Evolutionary conservation across 202 grass and related monocot genomes (phyloP).

Genomic region (Carex sylvatica): DNA sequence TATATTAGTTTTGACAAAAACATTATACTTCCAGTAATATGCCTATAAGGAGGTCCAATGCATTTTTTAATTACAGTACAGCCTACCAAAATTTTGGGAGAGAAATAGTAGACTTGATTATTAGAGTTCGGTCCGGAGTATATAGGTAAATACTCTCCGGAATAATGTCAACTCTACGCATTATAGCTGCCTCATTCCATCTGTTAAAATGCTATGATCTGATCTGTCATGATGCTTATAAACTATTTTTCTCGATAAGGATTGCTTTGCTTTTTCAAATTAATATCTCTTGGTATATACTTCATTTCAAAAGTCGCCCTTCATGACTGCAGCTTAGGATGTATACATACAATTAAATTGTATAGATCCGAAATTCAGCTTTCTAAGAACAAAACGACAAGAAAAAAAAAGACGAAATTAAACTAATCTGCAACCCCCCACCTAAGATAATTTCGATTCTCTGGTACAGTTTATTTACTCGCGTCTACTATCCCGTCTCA

Average conservation of each 20-base stretch:
- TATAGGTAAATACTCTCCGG: background rate
- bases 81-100: background rate
- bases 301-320: background rate
- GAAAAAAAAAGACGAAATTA: background rate
- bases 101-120: background rate
- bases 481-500: background rate
- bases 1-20: background rate
- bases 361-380: background rate
- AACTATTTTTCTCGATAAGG: background rate
- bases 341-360: background rate
- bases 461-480: background rate
- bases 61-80: background rate
- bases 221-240: background rate
- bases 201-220: background rate
- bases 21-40: background rate
- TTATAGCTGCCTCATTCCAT: background rate
- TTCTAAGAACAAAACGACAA: background rate
- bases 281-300: background rate
- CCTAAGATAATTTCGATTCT: background rate
- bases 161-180: background rate
- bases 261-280: background rate
- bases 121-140: background rate
- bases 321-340: background rate
- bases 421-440: background rate
- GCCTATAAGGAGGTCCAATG: background rate